phyloP scores from a whole-genome alignment of 768 basidiomycete species.

The Amanita subjunquillea region DNA sequence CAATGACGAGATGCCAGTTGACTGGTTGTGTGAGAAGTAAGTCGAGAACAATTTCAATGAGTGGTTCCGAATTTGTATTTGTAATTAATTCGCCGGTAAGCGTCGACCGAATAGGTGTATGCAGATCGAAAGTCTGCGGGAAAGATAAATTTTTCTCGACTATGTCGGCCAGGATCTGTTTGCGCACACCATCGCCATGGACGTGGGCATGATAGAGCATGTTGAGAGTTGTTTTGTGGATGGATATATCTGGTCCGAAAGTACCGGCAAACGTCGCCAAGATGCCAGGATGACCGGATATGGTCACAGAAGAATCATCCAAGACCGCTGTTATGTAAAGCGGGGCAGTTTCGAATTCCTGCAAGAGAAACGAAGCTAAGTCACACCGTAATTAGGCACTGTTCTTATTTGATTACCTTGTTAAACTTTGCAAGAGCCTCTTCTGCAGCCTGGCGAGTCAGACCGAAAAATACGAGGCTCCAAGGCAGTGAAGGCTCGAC shows the following conservation, averaged over 20 bases:
- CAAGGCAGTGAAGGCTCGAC: constrained; percentile 28
- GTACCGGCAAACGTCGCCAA: constrained; percentile 31
- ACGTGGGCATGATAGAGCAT: constrained; percentile 42
- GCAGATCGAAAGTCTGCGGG: constrained; percentile 35
- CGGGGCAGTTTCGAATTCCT: constrained; percentile 7
- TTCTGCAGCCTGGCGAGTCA: constrained; percentile 13
- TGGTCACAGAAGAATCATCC: constrained; percentile 35
- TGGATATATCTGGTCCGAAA: constrained; percentile 22
- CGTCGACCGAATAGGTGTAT: constrained; percentile 37
- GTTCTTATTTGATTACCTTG: constrained; percentile 9
- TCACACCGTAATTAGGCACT: not conserved
- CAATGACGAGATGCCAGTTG: constrained; percentile 38
- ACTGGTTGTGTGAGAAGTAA: constrained; percentile 42
- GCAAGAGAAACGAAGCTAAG: not conserved
- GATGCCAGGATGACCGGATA: constrained; percentile 48
- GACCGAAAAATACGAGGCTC: constrained; percentile 31
- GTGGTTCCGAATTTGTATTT: constrained; percentile 15
- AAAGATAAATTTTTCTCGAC: constrained; percentile 34
- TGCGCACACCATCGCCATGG: constrained; percentile 21
- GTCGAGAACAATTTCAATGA: constrained; percentile 34
- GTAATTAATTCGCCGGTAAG: constrained; percentile 27
- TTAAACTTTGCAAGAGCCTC: constrained; percentile 14
- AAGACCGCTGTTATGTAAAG: constrained; percentile 43
- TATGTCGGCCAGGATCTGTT: constrained; percentile 34
- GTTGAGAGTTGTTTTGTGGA: constrained; percentile 35